Evolutionary conservation across 2,329 filamentous ascomycete genomes (phyloP).

Genomic region (Daldinia eschscholtzii): DNA sequence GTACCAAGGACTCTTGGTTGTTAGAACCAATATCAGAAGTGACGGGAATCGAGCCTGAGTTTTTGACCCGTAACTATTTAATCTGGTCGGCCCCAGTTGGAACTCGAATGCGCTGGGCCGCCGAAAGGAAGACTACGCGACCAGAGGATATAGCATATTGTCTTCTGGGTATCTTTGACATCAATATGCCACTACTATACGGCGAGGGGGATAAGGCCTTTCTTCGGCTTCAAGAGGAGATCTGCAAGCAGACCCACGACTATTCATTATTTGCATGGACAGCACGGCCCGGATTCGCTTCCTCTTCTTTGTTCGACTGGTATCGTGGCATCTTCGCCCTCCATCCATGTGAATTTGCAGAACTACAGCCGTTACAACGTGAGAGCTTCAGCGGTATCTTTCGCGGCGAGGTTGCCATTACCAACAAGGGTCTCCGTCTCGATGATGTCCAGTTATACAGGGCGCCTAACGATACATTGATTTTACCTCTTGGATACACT

Average conservation of each 20-base stretch:
- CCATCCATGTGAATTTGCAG: slow-evolving; percentile 27
- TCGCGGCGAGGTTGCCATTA: slow-evolving; percentile 22
- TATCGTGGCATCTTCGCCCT: slow-evolving; percentile 30
- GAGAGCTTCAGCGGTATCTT: slow-evolving; percentile 1
- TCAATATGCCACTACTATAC: slow-evolving; percentile 40
- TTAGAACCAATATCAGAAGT: slow-evolving; percentile 19
- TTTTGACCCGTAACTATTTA: not conserved
- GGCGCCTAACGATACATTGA: not conserved
- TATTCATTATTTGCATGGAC: slow-evolving; percentile 40
- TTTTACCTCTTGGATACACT: slow-evolving; percentile 18
- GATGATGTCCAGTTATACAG: slow-evolving; percentile 23
- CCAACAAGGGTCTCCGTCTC: slow-evolving; percentile 30
- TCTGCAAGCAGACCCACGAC: slow-evolving; percentile 36
- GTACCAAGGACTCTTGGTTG: slow-evolving; percentile 22
- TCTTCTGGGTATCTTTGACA: slow-evolving; percentile 38
- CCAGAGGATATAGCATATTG: slow-evolving; percentile 41
- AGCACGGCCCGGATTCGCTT: not conserved
- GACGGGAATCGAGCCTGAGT: slow-evolving; percentile 32
- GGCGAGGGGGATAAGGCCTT: slow-evolving; percentile 36
- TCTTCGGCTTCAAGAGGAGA: slow-evolving; percentile 38
- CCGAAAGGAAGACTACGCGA: slow-evolving; percentile 28
- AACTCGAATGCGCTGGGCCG: slow-evolving; percentile 39
- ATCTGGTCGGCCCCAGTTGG: slow-evolving; percentile 17
- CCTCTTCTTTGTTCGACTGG: slow-evolving; percentile 10
- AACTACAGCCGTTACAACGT: not conserved